Evolutionary conservation across 1,284 basidiomycete genomes (phyloP), one percentile per base, ranked within the genome.

Genomic region (Filobasidium uniguttulatum): DNA sequence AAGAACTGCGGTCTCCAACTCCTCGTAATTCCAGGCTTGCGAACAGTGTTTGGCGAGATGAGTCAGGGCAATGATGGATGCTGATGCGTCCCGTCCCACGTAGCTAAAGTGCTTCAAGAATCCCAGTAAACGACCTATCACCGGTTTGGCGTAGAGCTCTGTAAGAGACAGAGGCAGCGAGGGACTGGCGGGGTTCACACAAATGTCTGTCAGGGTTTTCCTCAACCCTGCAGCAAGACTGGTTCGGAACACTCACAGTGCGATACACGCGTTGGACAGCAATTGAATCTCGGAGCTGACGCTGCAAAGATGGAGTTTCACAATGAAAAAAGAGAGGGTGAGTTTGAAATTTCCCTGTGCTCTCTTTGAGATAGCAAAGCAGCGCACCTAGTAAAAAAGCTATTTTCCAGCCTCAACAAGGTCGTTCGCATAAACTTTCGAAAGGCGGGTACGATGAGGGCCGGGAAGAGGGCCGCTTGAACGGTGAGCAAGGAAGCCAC

Each of bases 401-500:
- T 46, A 7, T 36, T 53, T 12, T 48, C 46, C 1, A 48, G 25
- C 1, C 37, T 28, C 12, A 55, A 22, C 1, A 55, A 12, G 1
- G 46, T 55, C 15, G 41, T 40, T 12, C 49, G 23, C 19, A 52
- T 38, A 33, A 50, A 47, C 8, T 26, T 35, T 1, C 53, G 53
- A 22, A 52, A 25, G 10, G 49, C 26, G 0, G 53, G 53, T 8
- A 52, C 38, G 36, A 55, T 46, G 3, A 55, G 44, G n/a, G 49
- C n/a, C 14, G 50, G 46, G 17, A 48, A 55, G 15, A 43, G 38
- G 9, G 37, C 44, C 8, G 46, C 46, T 23, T 51, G 53, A 10
- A 55, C 45, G 15, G 41, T 49, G 23, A 55, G 43, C 5, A 55
- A 31, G n/a, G 44, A 47, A 14, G 44, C 50, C 15, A 55, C 38